These are phyloP conservation scores for Gillenia trifoliata DNA, from an alignment of 306 rosid genomes.

Conservation along the genomic window DNA sequence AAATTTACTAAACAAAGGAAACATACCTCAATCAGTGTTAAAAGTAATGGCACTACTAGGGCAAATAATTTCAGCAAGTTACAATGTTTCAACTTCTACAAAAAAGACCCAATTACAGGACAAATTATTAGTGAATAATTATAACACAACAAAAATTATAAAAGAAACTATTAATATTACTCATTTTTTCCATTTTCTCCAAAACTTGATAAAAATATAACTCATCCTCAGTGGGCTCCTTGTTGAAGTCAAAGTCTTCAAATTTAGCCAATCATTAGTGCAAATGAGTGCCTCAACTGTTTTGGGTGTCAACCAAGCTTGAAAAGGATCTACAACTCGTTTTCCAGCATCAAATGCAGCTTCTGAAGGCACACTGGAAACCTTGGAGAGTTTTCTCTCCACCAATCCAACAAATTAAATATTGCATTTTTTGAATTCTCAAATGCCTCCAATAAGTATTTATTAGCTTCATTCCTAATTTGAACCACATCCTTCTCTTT, in stretches of 20 bases:
- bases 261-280: not conserved
- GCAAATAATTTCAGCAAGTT: too few relatives aligned
- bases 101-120: too few relatives aligned
- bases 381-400: not conserved
- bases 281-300: not conserved
- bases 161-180: too few relatives aligned
- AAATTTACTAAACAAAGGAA: too few relatives aligned
- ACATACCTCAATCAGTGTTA: too few relatives aligned
- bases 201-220: too few relatives aligned
- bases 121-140: too few relatives aligned
- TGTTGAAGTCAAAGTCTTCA: not conserved
- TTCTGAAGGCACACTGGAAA: not conserved
- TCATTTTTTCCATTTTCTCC: too few relatives aligned
- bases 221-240: not conserved
- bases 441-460: not conserved
- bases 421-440: too few relatives aligned
- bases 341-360: not conserved
- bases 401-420: not conserved
- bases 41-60: too few relatives aligned
- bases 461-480: not conserved
- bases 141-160: too few relatives aligned
- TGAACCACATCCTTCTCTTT: not conserved
- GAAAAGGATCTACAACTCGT: not conserved
- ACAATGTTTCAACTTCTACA: too few relatives aligned
- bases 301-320: not conserved